These are phyloP conservation scores for Coemansia asiatica DNA, from an alignment of 192 early-diverging fungal species.

Conservation along the genomic window DNA sequence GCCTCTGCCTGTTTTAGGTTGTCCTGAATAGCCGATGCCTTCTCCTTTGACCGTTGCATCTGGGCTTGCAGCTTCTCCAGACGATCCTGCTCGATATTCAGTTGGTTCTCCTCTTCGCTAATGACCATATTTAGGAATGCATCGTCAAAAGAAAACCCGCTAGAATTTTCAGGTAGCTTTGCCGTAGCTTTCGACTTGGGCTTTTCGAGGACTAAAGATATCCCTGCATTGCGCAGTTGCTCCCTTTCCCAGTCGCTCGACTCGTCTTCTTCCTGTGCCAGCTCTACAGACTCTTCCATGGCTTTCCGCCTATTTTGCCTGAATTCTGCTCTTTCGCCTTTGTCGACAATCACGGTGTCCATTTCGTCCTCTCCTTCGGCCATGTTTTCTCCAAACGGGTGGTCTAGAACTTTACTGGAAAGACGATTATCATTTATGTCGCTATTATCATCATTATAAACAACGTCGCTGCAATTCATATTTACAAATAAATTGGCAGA, in stretches of 20 bases:
- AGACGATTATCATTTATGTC: too few species aligned
- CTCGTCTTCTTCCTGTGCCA: constrained; percentile 32
- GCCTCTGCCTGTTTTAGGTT: constrained; percentile 21
- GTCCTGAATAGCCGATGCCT: constrained; percentile 13
- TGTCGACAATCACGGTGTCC: constrained; percentile 33
- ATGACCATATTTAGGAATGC: constrained; percentile 30
- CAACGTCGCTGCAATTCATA: not conserved
- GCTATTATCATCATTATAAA: too few species aligned
- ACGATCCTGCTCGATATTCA: constrained; percentile 26
- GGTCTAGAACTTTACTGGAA: constrained; percentile 7
- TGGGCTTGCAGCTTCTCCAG: constrained; percentile 17
- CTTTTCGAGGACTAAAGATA: not conserved
- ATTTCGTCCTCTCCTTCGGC: constrained; percentile 40
- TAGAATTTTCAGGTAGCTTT: constrained; percentile 20
- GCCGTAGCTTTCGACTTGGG: not conserved
- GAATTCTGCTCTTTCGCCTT: constrained; percentile 32
- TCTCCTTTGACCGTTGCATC: constrained; percentile 9
- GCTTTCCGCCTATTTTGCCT: constrained; percentile 16
- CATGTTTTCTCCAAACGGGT: constrained; percentile 1
- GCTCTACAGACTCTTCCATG: constrained; percentile 33
- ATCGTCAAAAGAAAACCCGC: constrained; percentile 27
- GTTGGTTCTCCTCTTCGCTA: constrained; percentile 32
- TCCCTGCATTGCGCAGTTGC: constrained; percentile 45
- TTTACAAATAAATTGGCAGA: not conserved
- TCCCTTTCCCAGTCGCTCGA: constrained; percentile 48